phyloP scores from a whole-genome alignment of 1,139 yeast species.

The Suhomyces bokatorum region DNA sequence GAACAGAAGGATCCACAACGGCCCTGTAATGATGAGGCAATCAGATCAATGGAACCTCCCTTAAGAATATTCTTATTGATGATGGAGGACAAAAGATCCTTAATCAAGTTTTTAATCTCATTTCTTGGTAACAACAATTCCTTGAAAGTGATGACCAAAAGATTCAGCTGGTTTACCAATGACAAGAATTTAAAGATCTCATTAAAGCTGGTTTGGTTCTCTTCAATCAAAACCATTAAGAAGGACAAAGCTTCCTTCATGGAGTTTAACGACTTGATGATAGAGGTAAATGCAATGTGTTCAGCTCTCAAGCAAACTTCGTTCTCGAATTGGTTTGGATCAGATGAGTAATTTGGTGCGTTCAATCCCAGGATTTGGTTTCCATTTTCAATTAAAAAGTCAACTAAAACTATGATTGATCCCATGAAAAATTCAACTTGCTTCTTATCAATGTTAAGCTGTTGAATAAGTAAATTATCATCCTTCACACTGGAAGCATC shows the following conservation, averaged over 20 bases:
- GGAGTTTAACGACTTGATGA: slow-evolving; percentile 71
- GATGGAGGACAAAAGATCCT: slow-evolving; percentile 84
- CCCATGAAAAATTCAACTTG: slow-evolving; percentile 69
- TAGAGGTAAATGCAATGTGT: slow-evolving; percentile 80
- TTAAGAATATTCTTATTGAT: slow-evolving; percentile 84
- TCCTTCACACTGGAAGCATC: slow-evolving; percentile 48
- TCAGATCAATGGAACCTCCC: slow-evolving; percentile 92
- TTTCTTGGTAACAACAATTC: slow-evolving; percentile 72
- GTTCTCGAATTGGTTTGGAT: slow-evolving; percentile 47
- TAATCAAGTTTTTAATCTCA: slow-evolving; percentile 67
- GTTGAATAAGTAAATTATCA: slow-evolving; percentile 44
- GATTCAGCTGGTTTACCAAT: slow-evolving; percentile 62
- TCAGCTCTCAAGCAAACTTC: slow-evolving; percentile 89
- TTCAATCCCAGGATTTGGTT: slow-evolving; percentile 64
- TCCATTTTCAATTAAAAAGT: slow-evolving; percentile 57
- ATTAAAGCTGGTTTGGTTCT: slow-evolving; percentile 49
- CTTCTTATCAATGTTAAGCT: slow-evolving; percentile 50
- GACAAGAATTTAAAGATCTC: slow-evolving; percentile 74
- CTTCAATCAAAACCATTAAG: slow-evolving; percentile 77
- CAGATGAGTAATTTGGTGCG: slow-evolving; percentile 50
- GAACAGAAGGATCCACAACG: slow-evolving; percentile 96
- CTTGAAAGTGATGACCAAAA: slow-evolving; percentile 66
- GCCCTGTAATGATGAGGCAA: slow-evolving; percentile 84
- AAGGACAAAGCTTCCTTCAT: slow-evolving; percentile 91
- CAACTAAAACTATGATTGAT: slow-evolving; percentile 61